Percentiles rank a stretch among this genome's conserved stretches.
phyloP scores from a whole-genome alignment of 805 yeast species.

The Cyberlindnera lachancei region DNA sequence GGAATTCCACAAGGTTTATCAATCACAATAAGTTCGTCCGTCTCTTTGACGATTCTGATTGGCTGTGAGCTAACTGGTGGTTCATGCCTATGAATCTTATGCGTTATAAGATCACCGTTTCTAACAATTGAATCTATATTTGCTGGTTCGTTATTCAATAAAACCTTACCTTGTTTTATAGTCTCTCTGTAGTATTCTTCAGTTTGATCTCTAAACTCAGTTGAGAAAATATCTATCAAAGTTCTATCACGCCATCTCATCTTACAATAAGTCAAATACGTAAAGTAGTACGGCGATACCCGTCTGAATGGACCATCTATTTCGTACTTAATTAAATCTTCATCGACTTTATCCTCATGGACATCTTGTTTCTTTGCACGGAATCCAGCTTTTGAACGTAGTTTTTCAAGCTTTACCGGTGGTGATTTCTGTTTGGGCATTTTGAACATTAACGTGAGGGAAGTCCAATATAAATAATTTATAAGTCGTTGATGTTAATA shows the following conservation, averaged over 20 bases:
- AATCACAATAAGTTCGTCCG: slow-evolving; percentile 69
- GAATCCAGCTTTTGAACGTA: slow-evolving; percentile 16
- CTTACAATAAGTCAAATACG: slow-evolving; percentile 86
- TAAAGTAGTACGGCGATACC: slow-evolving; percentile 80
- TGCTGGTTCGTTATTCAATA: slow-evolving; percentile 62
- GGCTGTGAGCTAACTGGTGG: slow-evolving; percentile 40
- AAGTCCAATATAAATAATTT: too few relatives aligned
- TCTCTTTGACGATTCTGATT: slow-evolving; percentile 37
- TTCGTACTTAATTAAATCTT: slow-evolving; percentile 44
- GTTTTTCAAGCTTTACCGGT: slow-evolving; percentile 12
- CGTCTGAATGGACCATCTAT: slow-evolving; percentile 58
- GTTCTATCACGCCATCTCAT: slow-evolving; percentile 85
- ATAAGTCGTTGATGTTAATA: neutral
- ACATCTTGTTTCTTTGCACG: slow-evolving; percentile 15
- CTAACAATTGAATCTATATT: slow-evolving; percentile 53
- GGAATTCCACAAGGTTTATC: slow-evolving; percentile 96
- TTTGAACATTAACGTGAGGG: neutral
- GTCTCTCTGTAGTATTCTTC: slow-evolving; percentile 55
- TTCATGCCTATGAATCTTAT: slow-evolving; percentile 78
- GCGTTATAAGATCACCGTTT: slow-evolving; percentile 80
- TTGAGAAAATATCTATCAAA: slow-evolving; percentile 69
- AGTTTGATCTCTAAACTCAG: slow-evolving; percentile 79
- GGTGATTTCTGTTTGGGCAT: slow-evolving; percentile 8
- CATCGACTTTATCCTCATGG: slow-evolving; percentile 13
- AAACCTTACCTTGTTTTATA: slow-evolving; percentile 58